Conservation (phyloP, 2,329 filamentous ascomycete genomes). For the Lomentospora prolificans region DNA sequence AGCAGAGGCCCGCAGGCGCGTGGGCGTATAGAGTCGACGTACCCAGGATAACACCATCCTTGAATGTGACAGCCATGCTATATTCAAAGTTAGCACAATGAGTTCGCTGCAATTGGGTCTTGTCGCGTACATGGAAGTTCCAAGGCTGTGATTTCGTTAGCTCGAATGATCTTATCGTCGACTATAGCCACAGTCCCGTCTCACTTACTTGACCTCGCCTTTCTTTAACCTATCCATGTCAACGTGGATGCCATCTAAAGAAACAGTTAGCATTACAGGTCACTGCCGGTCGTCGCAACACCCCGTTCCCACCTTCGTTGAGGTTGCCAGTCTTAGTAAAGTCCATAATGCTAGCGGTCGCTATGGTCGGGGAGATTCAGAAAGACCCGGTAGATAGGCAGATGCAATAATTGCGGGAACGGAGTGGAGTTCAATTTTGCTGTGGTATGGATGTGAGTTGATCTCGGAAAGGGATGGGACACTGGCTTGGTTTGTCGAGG, state of each 20-base stretch:
- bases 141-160: constrained; percentile 51
- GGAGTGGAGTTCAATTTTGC: neutral
- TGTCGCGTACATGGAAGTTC: constrained; percentile 81
- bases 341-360: constrained; percentile 37
- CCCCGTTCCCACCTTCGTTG: constrained; percentile 44
- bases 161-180: neutral
- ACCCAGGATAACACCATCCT: constrained; percentile 92
- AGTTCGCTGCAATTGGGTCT: constrained; percentile 14
- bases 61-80: constrained; percentile 99
- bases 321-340: constrained; percentile 52
- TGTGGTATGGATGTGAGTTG: neutral
- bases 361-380: no score
- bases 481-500: neutral
- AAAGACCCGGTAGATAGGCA: neutral
- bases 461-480: neutral
- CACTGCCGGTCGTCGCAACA: neutral
- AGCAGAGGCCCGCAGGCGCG: neutral
- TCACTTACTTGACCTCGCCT: constrained; percentile 90
- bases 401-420: neutral
- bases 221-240: constrained; percentile 99
- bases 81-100: constrained; percentile 17
- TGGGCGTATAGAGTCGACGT: constrained; percentile 17
- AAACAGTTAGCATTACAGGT: constrained; percentile 15
- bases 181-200: neutral
- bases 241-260: constrained; percentile 90